Base-by-base conservation (phyloP, 768 basidiomycete genomes). In the Nidularia sp. region DNA sequence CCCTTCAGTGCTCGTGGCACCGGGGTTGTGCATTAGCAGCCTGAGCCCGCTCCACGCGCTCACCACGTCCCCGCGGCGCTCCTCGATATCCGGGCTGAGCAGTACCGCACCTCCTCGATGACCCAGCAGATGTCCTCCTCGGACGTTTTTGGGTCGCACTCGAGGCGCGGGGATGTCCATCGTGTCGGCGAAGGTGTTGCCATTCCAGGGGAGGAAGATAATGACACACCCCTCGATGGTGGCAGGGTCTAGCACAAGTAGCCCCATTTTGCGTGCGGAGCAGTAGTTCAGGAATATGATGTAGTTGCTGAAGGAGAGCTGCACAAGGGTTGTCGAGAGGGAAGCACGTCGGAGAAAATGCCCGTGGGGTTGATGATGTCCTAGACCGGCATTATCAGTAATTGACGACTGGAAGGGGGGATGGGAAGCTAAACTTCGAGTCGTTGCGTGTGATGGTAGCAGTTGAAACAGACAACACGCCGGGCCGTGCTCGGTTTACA, bases 131-230 rank as follows among this genome's bases (percentile, higher is more conserved):
- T 94, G 60, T 99, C 96, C 56, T 97, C 93, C 69, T 98, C 95
- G 18, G 79, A 75, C 1, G 95, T 91, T 3, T 80, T 76, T 4
- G 95, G 94, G 58, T 94, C 84, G 36, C 79, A 64, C 12, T 78
- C 76, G 49, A 96, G 88, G 1, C 2, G 88, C 84, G 0, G 88
- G 87, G 0, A 89, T 79, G 66, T 98, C 96, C 6, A 96, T 98
- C 2, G 96, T 98, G 25, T 95, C 96, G 1, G 96, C 96, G 56
- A 99, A 93, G 35, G 94, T 94, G 73, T 88, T 93, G 7, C 96
- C 96, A 70, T 98, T 88, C 96, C 96, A 99, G 0, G 96, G 96
- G 7, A 99, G 81, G 81, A 99, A 97, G 80, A 98, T 98, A 63
- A 99, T 96, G 51, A 99, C 95, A 22, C 96, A 87, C 0, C 96